Percentiles rank a stretch among this genome's conserved stretches.
These are phyloP conservation scores for Mucor saturninus DNA, from an alignment of 371 early-diverging fungal species.

Conservation along the genomic window DNA sequence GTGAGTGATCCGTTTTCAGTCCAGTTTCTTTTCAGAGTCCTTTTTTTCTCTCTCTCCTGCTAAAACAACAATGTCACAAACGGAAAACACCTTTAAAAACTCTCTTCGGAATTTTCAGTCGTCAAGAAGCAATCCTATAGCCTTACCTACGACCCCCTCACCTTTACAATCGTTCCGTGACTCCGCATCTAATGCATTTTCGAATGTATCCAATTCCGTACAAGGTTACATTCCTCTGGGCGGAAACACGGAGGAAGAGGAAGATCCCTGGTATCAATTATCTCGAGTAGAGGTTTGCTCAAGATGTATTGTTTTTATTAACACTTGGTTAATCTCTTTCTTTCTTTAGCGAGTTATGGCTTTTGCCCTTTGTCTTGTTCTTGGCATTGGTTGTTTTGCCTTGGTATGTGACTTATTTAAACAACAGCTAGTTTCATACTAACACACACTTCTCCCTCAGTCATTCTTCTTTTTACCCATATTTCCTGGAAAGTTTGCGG, in stretches of 20 bases:
- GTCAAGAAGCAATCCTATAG: slow-evolving; percentile 25
- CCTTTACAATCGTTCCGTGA: slow-evolving; percentile 42
- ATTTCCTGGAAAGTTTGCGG: slow-evolving; percentile 65
- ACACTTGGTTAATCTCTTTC: neutral
- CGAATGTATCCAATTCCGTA: slow-evolving; percentile 44
- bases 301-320: neutral
- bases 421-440: neutral
- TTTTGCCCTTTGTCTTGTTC: slow-evolving; percentile 54
- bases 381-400: slow-evolving; percentile 51
- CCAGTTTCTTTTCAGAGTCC: neutral
- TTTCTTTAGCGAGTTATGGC: slow-evolving; percentile 49
- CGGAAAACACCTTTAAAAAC: slow-evolving; percentile 46
- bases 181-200: slow-evolving; percentile 43
- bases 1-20: too few species aligned
- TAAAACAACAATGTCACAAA: slow-evolving; percentile 27
- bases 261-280: slow-evolving; percentile 58
- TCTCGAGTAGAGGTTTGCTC: slow-evolving; percentile 51
- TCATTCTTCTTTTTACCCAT: slow-evolving; percentile 56
- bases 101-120: slow-evolving; percentile 49
- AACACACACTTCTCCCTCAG: slow-evolving; percentile 17
- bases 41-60: neutral
- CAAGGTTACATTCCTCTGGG: slow-evolving; percentile 54
- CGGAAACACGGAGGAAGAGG: slow-evolving; percentile 39
- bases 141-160: slow-evolving; percentile 31
- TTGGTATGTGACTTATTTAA: slow-evolving; percentile 32